A percentile compares a stretch with the other conserved stretches of the same genome.
Conservation (phyloP, 139 green algal genomes). For the Closterium sp. region DNA sequence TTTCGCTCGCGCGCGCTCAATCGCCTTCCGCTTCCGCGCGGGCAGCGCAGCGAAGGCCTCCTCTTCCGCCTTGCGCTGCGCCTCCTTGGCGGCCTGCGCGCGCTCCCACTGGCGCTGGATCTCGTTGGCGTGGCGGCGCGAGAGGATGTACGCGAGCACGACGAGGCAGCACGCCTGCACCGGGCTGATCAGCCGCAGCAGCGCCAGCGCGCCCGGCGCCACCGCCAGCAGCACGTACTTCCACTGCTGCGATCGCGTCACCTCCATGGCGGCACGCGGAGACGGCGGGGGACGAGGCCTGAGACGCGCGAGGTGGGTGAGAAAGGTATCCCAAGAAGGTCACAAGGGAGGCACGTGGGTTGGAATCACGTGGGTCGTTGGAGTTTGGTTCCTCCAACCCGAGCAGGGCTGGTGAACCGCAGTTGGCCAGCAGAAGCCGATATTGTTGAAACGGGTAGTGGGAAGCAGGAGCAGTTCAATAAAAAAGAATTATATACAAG, state of each 20-base stretch:
- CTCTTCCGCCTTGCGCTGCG: conserved; percentile 12
- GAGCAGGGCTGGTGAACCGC: background rate
- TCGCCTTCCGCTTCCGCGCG: conserved; percentile 10
- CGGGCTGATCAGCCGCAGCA: conserved; percentile 2
- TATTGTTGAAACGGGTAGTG: too few species aligned
- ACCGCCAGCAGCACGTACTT: conserved; percentile 3
- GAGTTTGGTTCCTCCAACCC: background rate
- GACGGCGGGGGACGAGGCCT: background rate
- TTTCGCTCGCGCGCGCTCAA: background rate
- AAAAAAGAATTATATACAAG: background rate
- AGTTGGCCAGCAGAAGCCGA: too few species aligned
- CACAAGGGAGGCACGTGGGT: too few species aligned
- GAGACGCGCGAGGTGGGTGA: background rate
- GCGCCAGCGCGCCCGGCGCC: conserved; percentile 1
- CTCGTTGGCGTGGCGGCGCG: conserved; percentile 23
- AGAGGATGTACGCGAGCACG: conserved; percentile 21
- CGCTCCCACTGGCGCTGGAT: conserved; percentile 13
- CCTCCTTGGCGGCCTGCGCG: conserved; percentile 6
- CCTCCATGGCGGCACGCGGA: background rate
- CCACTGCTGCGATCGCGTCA: conserved; percentile 11
- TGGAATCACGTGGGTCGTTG: background rate
- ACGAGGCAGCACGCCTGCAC: conserved; percentile 16
- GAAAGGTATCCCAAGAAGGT: background rate
- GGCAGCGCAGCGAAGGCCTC: background rate
- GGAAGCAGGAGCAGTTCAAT: too few species aligned